Base-by-base conservation (phyloP, 2,329 filamentous ascomycete genomes). In the Blastomyces silverae region DNA sequence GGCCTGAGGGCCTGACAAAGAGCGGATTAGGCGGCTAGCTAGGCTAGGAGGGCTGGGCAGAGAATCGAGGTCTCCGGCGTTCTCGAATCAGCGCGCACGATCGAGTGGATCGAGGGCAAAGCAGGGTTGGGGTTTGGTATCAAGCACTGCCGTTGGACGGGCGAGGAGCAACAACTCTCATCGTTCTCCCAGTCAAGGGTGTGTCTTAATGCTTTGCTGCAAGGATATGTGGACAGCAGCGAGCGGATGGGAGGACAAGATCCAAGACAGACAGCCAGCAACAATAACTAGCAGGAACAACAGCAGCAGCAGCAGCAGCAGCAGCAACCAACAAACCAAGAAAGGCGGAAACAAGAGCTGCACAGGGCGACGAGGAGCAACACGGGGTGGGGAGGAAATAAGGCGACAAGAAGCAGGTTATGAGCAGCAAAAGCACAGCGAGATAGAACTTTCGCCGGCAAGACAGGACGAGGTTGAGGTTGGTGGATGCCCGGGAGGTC, bases 61-160 rank as follows among this genome's bases (percentile, higher is more conserved):
- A 4, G 22, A 52, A 31, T 56, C 31, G 28, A 52, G 48, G 48
- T 25, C 48, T n/a, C 48, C 15, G 20, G 53, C 17, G 13, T 34
- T 56, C 53, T 56, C 53, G 53, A 56, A 56, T 56, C 53, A 56
- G 31, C 53, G 2, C 28, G 17, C 28, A 34, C 28, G 53, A 56
- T 20, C 53, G 17, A 37, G 53, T 56, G 53, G 53, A 56, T 56
- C 20, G 53, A 20, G 17, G 31, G 17, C 31, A 37, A 37, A 56
- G 31, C 53, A 56, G 53, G 53, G 37, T 56, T 56, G 31, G 28
- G 6, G 15, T 56, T 56, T n/a, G 31, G 28, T 17, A 56, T 56
- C 53, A 56, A 37, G 31, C 28, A 56, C 31, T 37, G 53, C 53
- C 53, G 53, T 56, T 56, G 28, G 53, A 20, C 31, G 15, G 28